Evolutionary conservation across 73 alveolate species (phyloP), one percentile per base, ranked within the genome.

Genomic region (Paramecium sonneborni): DNA sequence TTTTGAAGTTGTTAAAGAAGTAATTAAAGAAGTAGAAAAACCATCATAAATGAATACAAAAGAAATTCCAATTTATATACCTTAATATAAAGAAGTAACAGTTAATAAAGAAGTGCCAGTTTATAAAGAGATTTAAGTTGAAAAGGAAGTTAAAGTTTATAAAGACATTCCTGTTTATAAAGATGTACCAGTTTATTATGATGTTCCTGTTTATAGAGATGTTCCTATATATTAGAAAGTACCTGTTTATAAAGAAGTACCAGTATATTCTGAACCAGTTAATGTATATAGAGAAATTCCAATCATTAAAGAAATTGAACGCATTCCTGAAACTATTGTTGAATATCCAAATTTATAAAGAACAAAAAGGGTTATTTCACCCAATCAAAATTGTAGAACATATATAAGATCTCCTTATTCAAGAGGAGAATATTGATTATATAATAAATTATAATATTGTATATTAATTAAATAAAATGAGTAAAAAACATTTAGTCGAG

Each of bases 1-100:
- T 8, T n/a, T 37, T 76, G 88, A 76, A 76, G 88, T 76, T 5
- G 23, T 76, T 20, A 76, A 76, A 37, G 88, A 76, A 37, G 88
- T 76, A 20, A 76, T 76, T 11, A 76, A 76, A 76, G 70, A 76
- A 38, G 68, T 76, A 32, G 69, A 38, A 2, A 76, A 76, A 37
- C 88, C 88, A 20, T 6, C 46, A 14, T 15, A 76, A 41, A 37
- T 76, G 15, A 76, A 32, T 69, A 69, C 26, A 10, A 35, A 69
- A 28, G 85, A 57, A 57, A 57, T 57, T 24, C 76, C 76, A 0
- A 57, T 57, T 18, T 57, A 57, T 12, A 57, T 57, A 24, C 76
- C 76, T 57, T 57, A 57, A 12, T 57, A 18, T 57, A 57, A 57
- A 57, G 76, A 57, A 57, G 74, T 57, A 2, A 57, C 35, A 5